Base-by-base conservation (phyloP, 176 grass and related monocot genomes). In the Triticum timopheevii region DNA sequence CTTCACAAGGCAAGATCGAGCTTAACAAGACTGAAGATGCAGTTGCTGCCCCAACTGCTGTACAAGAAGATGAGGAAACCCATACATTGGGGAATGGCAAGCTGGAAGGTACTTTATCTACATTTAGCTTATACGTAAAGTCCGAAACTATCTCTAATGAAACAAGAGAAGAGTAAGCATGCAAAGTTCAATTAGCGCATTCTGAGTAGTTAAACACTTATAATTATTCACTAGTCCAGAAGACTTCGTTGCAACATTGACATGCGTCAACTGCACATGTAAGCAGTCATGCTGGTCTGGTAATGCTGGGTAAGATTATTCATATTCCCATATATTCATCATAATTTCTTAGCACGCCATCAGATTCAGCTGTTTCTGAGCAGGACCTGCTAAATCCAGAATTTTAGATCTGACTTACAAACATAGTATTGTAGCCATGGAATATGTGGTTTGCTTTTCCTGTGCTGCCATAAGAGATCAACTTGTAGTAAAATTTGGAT, bases 71-170 rank as follows among this genome's bases (percentile, higher is more conserved):
- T 3, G 79, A 89, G 50, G 49, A 73, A 67, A 76, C 61, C 42
- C 67, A 85, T 89, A 80, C 77, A 80, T 36, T 93, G 31, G 85
- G 76, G 91, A 87, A 87, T 85, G 85, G 79, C 66, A 88, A 82
- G 27, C 89, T 82, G 59, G 80, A 77, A 91, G 93, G 93, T 95
- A 82, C 5, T 85, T 76, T 17, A 84, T 73, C 40, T 45, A 13
- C 80, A 56, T 24, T 64, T 61, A 76, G 8, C 10, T 76, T 76
- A 52, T 13, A 77, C 4, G 25, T 9, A 31, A 30, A 76, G 44
- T 76, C 42, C 17, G n/a, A 89, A 89, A 62, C 23, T 79, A 22
- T 76, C 27, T 88, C 33, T 80, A 54, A 35, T 84, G 30, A 76
- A 66, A 71, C 52, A 78, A 78, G 45, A 13, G 28, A 66, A 79